phyloP scores from a whole-genome alignment of 139 green algal genomes.

The Chlorella vulgaris region DNA sequence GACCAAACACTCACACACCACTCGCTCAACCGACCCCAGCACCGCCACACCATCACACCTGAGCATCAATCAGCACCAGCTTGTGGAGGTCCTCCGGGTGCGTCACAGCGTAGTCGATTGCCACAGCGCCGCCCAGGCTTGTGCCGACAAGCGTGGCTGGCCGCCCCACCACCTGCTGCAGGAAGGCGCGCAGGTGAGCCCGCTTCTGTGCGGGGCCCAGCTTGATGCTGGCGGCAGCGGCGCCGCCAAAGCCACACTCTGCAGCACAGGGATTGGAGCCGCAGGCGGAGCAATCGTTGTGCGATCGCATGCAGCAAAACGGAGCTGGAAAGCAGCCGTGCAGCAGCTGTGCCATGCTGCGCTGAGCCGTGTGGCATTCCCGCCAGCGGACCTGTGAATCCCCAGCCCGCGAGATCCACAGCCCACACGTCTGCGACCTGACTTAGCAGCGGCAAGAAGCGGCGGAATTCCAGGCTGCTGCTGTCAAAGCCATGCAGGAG shows the following conservation, averaged over 20 bases:
- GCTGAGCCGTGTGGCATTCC: no score
- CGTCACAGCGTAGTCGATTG: constrained; percentile 87
- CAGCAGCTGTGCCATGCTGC: no score
- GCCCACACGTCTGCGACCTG: constrained; percentile 52
- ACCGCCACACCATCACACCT: constrained; percentile 39
- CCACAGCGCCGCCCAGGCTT: constrained; percentile 86
- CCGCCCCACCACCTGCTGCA: constrained; percentile 54
- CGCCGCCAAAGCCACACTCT: constrained; percentile 35
- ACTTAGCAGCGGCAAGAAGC: constrained; percentile 77
- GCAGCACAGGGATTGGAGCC: no score
- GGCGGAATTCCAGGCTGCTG: constrained; percentile 85
- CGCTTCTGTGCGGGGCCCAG: constrained; percentile 72
- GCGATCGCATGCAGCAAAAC: no score
- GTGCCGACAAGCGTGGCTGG: constrained; percentile 60
- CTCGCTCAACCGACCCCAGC: background rate
- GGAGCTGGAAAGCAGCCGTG: no score
- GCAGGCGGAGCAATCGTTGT: no score
- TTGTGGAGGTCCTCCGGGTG: constrained; percentile 78
- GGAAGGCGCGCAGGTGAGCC: constrained; percentile 82
- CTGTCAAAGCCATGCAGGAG: constrained; percentile 92
- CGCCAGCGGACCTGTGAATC: constrained; percentile 43
- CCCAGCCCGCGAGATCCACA: constrained; percentile 83
- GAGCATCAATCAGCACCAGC: constrained; percentile 83
- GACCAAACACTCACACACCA: background rate
- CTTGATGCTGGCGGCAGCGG: background rate